Percentiles rank a stretch among this genome's conserved stretches.
Evolutionary conservation across 2,329 filamentous ascomycete species (phyloP).

Genomic region (Colletotrichum siamense): DNA sequence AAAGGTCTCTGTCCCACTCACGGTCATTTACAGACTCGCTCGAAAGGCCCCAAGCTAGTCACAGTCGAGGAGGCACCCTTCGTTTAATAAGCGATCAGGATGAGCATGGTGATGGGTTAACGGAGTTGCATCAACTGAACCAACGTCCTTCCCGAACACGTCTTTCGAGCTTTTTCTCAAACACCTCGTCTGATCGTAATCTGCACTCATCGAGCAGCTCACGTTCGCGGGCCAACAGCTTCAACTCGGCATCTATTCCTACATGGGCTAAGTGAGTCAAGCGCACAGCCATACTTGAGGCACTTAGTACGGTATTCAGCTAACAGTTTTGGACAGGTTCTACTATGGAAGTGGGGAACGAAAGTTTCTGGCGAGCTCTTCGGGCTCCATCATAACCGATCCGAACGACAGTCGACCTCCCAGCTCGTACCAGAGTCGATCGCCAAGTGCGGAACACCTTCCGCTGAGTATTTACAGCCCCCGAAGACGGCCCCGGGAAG

Average conservation of each 20-base stretch:
- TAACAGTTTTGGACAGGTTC: constrained; percentile 48
- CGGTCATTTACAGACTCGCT: constrained; percentile 50
- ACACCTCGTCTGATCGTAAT: constrained; percentile 55
- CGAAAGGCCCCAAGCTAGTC: constrained; percentile 53
- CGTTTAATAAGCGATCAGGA: constrained; percentile 63
- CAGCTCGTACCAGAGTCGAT: constrained; percentile 51
- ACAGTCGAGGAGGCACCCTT: constrained; percentile 43
- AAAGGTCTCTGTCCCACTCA: constrained; percentile 42
- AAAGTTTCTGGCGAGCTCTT: constrained; percentile 54
- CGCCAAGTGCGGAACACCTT: constrained; percentile 55
- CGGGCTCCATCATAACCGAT: constrained; percentile 52
- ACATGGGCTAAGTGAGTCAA: constrained; percentile 56
- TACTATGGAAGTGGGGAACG: constrained; percentile 75
- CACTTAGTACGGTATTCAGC: background rate
- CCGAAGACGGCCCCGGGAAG: constrained; percentile 48
- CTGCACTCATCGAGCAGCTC: constrained; percentile 59
- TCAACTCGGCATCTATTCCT: constrained; percentile 52
- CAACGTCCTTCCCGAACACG: constrained; percentile 59
- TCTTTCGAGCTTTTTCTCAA: constrained; percentile 57
- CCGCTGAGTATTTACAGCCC: constrained; percentile 50
- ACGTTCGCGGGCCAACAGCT: constrained; percentile 52
- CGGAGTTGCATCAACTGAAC: constrained; percentile 60
- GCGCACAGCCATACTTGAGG: background rate
- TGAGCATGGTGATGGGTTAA: constrained; percentile 68
- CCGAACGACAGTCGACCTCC: constrained; percentile 51